These are phyloP conservation scores for Metschnikowia borealis DNA, from an alignment of 805 yeast species.

Conservation along the genomic window DNA sequence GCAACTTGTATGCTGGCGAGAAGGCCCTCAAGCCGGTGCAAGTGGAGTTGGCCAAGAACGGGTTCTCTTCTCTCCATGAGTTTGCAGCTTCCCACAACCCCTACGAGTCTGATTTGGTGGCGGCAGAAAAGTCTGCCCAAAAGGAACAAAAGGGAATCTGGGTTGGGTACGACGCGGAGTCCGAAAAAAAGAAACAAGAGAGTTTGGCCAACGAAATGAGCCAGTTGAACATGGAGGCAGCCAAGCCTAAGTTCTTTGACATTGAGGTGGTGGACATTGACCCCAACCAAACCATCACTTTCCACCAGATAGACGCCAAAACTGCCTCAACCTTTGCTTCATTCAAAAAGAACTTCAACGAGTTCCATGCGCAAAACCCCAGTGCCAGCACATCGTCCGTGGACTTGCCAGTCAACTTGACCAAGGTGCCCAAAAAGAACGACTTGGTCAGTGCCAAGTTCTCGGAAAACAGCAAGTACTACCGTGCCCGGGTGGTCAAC, in stretches of 20 bases:
- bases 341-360: conserved; percentile 47
- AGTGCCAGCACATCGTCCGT: conserved; percentile 35
- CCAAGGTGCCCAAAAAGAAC: conserved; percentile 47
- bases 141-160: conserved; percentile 58
- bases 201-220: conserved; percentile 19
- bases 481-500: conserved; percentile 52
- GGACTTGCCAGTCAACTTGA: conserved; percentile 38
- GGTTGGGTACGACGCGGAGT: conserved; percentile 50
- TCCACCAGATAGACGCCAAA: conserved; percentile 40
- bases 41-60: conserved; percentile 52
- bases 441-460: conserved; percentile 55
- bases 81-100: conserved; percentile 59
- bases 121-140: conserved; percentile 63
- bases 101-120: conserved; percentile 48
- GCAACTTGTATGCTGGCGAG: conserved; percentile 55
- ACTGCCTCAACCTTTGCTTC: conserved; percentile 33
- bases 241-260: conserved; percentile 46
- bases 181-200: conserved; percentile 29
- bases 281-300: conserved; percentile 33
- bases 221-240: conserved; percentile 20
- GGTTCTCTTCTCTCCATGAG: conserved; percentile 62
- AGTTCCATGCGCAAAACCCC: conserved; percentile 36
- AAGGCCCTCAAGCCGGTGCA: conserved; percentile 52
- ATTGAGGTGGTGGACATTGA: conserved; percentile 51
- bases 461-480: conserved; percentile 50